Base-by-base conservation (phyloP, 2,329 filamentous ascomycete genomes). In the Colletotrichum abscissum region DNA sequence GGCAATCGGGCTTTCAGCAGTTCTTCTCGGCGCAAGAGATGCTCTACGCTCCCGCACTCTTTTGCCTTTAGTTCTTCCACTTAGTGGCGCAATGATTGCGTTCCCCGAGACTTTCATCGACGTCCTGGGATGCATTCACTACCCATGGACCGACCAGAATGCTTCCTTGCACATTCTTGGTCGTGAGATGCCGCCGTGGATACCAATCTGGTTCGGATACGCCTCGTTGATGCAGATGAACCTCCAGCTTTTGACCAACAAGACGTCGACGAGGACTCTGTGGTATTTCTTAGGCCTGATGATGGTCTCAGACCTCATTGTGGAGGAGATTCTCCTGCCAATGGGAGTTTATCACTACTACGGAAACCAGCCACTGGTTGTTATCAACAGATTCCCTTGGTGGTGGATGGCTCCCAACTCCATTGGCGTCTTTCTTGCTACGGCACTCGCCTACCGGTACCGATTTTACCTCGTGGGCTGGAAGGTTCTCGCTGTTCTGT, bases 361-460 rank as follows among this genome's bases (percentile, higher is more conserved):
- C 54, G 54, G 54, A 19, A 57, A 57, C 14, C 54, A 57, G 26
- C 54, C 54, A 19, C 26, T 57, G 54, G 14, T 57, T 30, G 26
- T 57, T 9, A 24, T 57, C 24, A 57, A 57, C 55, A 57, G 14
- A 28, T 35, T 57, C 8, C 55, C 55, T 19, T 57, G 55, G 55
- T 57, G 55, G 55, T 57, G 55, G 55, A 57, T 57, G 55, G 55
- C 28, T 57, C 28, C 55, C 16, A 33, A 57, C 55, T 57, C 55
- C 26, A 35, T 28, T 28, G 55, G 55, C 8, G 55, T 57, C 1
- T 57, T 57, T 24, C 28, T 57, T 30, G 55, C 55, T 12, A 57
- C 55, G 1, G 55, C 55, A 5, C 28, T 57, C 24, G 55, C 26
- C 26, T 35, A 57, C 28, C 28, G 55, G 16, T 33, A 33, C 28